These are phyloP conservation scores for Cryphonectria radicalis DNA, from an alignment of 2,329 filamentous ascomycete genomes.

Conservation along the genomic window DNA sequence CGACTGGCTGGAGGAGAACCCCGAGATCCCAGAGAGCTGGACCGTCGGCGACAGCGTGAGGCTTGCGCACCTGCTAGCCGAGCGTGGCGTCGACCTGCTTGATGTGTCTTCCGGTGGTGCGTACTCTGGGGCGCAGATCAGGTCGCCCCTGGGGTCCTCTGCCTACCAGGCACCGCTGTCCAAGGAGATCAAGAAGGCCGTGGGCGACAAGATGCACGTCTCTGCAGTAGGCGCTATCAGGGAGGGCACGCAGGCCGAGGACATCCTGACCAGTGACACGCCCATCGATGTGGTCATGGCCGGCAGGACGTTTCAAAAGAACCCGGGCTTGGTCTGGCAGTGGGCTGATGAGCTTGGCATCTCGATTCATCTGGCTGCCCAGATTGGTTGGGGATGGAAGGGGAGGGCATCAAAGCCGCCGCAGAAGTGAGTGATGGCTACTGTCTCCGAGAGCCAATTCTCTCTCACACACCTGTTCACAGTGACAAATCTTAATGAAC, in stretches of 20 bases:
- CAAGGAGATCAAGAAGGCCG: conserved; percentile 69
- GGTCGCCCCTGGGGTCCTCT: conserved; percentile 49
- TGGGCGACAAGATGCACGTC: conserved; percentile 61
- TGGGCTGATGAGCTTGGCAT: conserved; percentile 59
- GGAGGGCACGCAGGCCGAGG: conserved; percentile 49
- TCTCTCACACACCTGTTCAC: background rate
- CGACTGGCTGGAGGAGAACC: conserved; percentile 72
- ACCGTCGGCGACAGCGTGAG: conserved; percentile 64
- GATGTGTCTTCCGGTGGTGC: conserved; percentile 74
- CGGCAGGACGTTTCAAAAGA: conserved; percentile 62
- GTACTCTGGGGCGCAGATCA: conserved; percentile 62
- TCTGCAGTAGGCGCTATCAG: conserved; percentile 55
- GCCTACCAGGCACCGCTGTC: conserved; percentile 74
- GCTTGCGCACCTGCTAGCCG: conserved; percentile 66
- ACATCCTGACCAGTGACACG: conserved; percentile 47
- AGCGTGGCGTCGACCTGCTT: conserved; percentile 72
- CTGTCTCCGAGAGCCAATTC: background rate
- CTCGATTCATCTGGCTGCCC: conserved; percentile 52
- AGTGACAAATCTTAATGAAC: background rate
- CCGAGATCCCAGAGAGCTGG: conserved; percentile 60
- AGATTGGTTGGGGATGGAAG: conserved; percentile 61
- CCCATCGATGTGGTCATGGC: conserved; percentile 54
- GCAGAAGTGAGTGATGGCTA: conserved; percentile 18
- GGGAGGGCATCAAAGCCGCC: conserved; percentile 36
- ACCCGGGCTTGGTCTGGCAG: conserved; percentile 58